Conservation (phyloP, 768 basidiomycete genomes). For the Symmetrospora coprosmae region DNA sequence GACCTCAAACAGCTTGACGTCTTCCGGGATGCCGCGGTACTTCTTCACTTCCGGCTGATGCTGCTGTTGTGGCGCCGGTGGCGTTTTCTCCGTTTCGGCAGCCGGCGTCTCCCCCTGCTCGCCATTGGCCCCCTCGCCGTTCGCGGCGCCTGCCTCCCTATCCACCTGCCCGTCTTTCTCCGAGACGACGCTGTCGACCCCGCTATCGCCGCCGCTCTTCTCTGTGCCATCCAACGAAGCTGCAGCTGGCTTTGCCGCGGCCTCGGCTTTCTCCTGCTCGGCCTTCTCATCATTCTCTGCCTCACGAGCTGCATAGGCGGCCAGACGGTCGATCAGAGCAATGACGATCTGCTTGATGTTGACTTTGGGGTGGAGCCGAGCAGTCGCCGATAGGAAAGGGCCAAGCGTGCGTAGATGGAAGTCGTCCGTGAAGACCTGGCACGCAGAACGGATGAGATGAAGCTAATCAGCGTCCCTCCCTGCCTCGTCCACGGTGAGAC, state of each 20-base stretch:
- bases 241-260: background rate
- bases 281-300: slow-evolving; percentile 70
- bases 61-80: background rate
- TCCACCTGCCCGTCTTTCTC: background rate
- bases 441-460: no score
- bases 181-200: slow-evolving; percentile 10
- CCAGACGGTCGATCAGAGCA: slow-evolving; percentile 86
- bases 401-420: slow-evolving; percentile 94
- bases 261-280: background rate
- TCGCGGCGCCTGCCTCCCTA: background rate
- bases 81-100: background rate
- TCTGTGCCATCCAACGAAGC: slow-evolving; percentile 32
- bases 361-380: slow-evolving; percentile 90
- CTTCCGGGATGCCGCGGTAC: slow-evolving; percentile 86
- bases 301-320: slow-evolving; percentile 89
- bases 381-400: slow-evolving; percentile 88
- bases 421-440: slow-evolving; percentile 90
- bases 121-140: background rate
- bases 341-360: slow-evolving; percentile 99
- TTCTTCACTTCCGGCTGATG: slow-evolving; percentile 54
- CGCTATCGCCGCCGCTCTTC: slow-evolving; percentile 23
- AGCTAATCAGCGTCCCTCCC: background rate
- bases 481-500: no score
- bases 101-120: background rate
- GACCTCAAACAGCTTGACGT: slow-evolving; percentile 91